Evolutionary conservation across 441 rosid species (phyloP).

Genomic region (Daphne laureola): DNA sequence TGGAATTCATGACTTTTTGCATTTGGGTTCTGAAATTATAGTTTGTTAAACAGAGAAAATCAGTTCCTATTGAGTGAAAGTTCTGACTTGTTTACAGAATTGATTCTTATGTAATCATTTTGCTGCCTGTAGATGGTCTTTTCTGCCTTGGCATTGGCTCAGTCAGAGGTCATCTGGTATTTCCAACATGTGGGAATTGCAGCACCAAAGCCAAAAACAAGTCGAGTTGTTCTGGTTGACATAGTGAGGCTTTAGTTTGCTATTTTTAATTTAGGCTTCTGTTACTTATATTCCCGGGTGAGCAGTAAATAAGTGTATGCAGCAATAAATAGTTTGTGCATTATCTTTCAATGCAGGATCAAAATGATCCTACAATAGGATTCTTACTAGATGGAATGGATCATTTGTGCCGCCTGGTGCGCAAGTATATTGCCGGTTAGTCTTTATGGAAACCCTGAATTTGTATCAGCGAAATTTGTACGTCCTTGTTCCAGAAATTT

Average conservation of each 20-base stretch:
- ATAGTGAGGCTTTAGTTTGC: constrained; percentile 31
- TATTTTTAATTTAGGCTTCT: constrained; percentile 7
- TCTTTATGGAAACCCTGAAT: background rate
- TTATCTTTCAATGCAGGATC: constrained; percentile 55
- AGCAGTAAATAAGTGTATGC: too few species aligned
- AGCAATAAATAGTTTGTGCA: too few species aligned
- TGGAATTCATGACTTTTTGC: too few species aligned
- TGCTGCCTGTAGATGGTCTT: constrained; percentile 78
- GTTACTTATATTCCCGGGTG: too few species aligned
- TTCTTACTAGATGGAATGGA: constrained; percentile 98
- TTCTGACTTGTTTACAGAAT: background rate
- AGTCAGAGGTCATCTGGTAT: constrained; percentile 95
- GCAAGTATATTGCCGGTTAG: constrained; percentile 95
- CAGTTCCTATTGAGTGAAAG: too few species aligned
- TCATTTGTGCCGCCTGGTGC: constrained; percentile 86
- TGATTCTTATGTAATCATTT: constrained; percentile 11
- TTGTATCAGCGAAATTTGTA: too few species aligned
- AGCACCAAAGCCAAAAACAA: constrained; percentile 74
- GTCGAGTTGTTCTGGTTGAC: constrained; percentile 73
- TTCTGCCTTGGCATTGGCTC: constrained; percentile 96
- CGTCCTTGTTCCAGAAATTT: too few species aligned
- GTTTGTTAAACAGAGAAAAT: too few species aligned
- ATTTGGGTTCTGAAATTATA: too few species aligned
- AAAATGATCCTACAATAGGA: constrained; percentile 97
- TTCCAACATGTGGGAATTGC: constrained; percentile 95